Conservation (phyloP, 495 filamentous ascomycete genomes). For the Bombardia bombarda region DNA sequence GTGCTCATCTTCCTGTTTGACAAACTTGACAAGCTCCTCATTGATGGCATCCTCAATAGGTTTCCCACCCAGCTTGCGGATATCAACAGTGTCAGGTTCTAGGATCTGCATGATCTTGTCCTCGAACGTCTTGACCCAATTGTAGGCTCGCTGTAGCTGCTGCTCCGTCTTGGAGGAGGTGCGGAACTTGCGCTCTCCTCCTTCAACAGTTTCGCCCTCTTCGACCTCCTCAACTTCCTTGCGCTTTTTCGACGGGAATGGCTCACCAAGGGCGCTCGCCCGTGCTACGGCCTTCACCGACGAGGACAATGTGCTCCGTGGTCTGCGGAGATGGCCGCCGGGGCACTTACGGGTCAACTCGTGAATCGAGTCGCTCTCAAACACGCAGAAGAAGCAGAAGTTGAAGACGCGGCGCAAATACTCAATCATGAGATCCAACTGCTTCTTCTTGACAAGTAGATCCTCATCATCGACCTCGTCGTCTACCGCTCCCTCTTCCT, state of each 20-base stretch:
- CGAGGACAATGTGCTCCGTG: conserved; percentile 70
- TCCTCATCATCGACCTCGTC: conserved; percentile 87
- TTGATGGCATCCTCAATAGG: conserved; percentile 75
- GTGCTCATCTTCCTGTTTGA: conserved; percentile 94
- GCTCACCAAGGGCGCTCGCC: conserved; percentile 69
- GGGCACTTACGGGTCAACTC: conserved; percentile 93
- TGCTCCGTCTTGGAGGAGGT: conserved; percentile 72
- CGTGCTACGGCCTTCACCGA: conserved; percentile 77
- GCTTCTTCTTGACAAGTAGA: conserved; percentile 88
- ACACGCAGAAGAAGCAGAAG: conserved; percentile 99
- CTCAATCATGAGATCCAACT: conserved; percentile 89
- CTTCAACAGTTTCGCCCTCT: conserved; percentile 51
- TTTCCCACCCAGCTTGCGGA: conserved; percentile 84
- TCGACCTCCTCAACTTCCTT: conserved; percentile 61
- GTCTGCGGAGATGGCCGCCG: conserved; percentile 89
- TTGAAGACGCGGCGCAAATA: conserved; percentile 95
- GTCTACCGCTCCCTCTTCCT: conserved; percentile 67
- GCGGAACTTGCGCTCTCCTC: conserved; percentile 53
- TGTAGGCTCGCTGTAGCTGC: conserved; percentile 89
- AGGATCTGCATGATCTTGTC: conserved; percentile 90
- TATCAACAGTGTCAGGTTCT: conserved; percentile 78
- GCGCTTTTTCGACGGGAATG: conserved; percentile 72
- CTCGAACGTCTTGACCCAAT: conserved; percentile 99
- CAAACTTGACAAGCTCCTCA: conserved; percentile 77
- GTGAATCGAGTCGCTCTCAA: conserved; percentile 94